Percentiles rank a stretch among this genome's conserved stretches.
Evolutionary conservation across 2,329 filamentous ascomycete species (phyloP).

Genomic region (Conoideocrella luteorostrata): DNA sequence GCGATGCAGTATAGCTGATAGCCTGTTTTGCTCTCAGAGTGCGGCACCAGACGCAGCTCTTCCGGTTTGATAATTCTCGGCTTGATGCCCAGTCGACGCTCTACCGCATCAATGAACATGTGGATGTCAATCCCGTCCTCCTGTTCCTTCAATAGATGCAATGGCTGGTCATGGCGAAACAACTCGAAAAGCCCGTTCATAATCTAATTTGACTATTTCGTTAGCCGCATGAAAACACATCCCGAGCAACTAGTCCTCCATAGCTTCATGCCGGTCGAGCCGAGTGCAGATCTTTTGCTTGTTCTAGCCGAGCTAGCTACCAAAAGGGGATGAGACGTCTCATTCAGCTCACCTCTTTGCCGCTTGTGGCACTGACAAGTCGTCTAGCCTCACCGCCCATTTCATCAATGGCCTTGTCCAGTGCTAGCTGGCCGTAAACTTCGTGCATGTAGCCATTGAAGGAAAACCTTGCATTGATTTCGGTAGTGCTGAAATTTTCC

Average conservation of each 20-base stretch:
- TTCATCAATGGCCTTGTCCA: no score
- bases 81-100: slow-evolving; percentile 20
- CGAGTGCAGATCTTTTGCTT: no score
- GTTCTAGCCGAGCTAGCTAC: no score
- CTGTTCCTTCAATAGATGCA: slow-evolving; percentile 32
- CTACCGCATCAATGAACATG: slow-evolving; percentile 27
- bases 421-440: slow-evolving; percentile 22
- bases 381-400: slow-evolving; percentile 8
- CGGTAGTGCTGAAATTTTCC: slow-evolving; percentile 28
- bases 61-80: slow-evolving; percentile 27
- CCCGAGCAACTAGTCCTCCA: no score
- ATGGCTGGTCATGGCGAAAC: slow-evolving; percentile 21
- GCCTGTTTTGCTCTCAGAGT: slow-evolving; percentile 15
- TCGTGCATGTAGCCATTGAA: slow-evolving; percentile 31
- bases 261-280: no score
- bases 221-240: background rate
- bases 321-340: no score
- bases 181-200: slow-evolving; percentile 23
- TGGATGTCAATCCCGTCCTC: slow-evolving; percentile 33
- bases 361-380: slow-evolving; percentile 19
- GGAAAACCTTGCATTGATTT: slow-evolving; percentile 35
- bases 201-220: slow-evolving; percentile 17
- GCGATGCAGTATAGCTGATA: slow-evolving; percentile 25
- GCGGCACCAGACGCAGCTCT: slow-evolving; percentile 26
- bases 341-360: slow-evolving; percentile 8